Conservation (phyloP, 805 yeast species). For the Kuraishia hungarica region DNA sequence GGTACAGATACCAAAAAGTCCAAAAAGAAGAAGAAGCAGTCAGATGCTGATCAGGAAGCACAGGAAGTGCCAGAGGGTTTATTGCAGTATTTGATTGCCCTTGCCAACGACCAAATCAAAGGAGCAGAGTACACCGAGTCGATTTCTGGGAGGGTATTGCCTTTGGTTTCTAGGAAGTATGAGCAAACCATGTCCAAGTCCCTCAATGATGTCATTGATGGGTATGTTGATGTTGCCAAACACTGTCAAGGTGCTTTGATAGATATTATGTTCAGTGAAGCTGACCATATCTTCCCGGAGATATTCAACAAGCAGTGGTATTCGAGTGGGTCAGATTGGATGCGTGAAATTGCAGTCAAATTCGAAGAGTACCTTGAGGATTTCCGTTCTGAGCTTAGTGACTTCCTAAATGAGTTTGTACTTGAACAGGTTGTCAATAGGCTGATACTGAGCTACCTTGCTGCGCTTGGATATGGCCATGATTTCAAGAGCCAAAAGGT, state of each 20-base stretch:
- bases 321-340: slow-evolving; percentile 41
- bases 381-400: slow-evolving; percentile 41
- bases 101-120: slow-evolving; percentile 76
- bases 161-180: slow-evolving; percentile 59
- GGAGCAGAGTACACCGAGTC: slow-evolving; percentile 66
- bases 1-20: slow-evolving; percentile 19
- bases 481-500: slow-evolving; percentile 20
- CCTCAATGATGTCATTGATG: slow-evolving; percentile 62
- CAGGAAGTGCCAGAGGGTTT: slow-evolving; percentile 61
- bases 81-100: slow-evolving; percentile 71
- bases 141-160: slow-evolving; percentile 54
- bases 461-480: slow-evolving; percentile 31
- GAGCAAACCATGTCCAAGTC: slow-evolving; percentile 47
- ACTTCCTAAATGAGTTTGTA: slow-evolving; percentile 44
- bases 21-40: slow-evolving; percentile 20
- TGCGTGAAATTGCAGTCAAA: slow-evolving; percentile 61
- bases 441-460: slow-evolving; percentile 30
- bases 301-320: slow-evolving; percentile 71
- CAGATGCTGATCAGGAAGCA: slow-evolving; percentile 28
- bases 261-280: slow-evolving; percentile 64
- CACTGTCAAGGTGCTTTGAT: slow-evolving; percentile 47
- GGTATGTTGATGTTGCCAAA: slow-evolving; percentile 69
- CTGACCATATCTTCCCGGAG: slow-evolving; percentile 48
- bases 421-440: slow-evolving; percentile 42
- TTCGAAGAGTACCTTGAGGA: slow-evolving; percentile 69